Conservation (phyloP, 2,329 filamentous ascomycete genomes). For the Stachybotrys chartarum region DNA sequence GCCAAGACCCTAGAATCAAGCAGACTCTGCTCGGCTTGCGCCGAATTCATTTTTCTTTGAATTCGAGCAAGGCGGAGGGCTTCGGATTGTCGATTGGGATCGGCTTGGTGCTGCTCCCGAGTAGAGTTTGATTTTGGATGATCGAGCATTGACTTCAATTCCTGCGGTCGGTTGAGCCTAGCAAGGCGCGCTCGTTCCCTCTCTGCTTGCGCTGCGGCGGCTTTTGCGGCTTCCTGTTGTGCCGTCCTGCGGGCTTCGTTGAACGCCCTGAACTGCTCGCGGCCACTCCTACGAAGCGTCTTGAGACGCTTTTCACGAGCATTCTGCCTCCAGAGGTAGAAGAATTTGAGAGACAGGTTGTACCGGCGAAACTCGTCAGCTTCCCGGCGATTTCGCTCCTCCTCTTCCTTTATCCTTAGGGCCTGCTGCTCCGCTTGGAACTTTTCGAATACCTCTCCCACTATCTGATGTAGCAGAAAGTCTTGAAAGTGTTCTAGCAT, state of each 20-base stretch:
- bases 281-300: slow-evolving; percentile 42
- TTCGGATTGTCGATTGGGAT: no score
- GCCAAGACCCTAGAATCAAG: slow-evolving; percentile 34
- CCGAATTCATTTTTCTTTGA: no score
- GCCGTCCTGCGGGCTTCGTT: slow-evolving; percentile 29
- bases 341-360: slow-evolving; percentile 46
- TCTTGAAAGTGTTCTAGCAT: slow-evolving; percentile 43
- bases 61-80: no score
- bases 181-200: slow-evolving; percentile 16
- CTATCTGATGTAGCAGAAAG: slow-evolving; percentile 35
- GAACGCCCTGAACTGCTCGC: slow-evolving; percentile 42
- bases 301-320: slow-evolving; percentile 41
- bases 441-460: slow-evolving; percentile 32
- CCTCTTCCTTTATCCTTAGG: slow-evolving; percentile 31
- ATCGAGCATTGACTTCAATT: slow-evolving; percentile 20
- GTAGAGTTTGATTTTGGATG: slow-evolving; percentile 11
- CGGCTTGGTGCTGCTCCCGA: slow-evolving; percentile 10
- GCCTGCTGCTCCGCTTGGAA: slow-evolving; percentile 17
- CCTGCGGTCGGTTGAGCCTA: slow-evolving; percentile 23
- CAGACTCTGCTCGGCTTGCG: slow-evolving; percentile 25
- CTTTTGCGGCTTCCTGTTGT: slow-evolving; percentile 24
- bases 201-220: slow-evolving; percentile 19
- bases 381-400: slow-evolving; percentile 38
- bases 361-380: slow-evolving; percentile 41
- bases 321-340: slow-evolving; percentile 47